Base-by-base conservation (phyloP, 2,329 filamentous ascomycete genomes). In the Exutisphaerella laricina region DNA sequence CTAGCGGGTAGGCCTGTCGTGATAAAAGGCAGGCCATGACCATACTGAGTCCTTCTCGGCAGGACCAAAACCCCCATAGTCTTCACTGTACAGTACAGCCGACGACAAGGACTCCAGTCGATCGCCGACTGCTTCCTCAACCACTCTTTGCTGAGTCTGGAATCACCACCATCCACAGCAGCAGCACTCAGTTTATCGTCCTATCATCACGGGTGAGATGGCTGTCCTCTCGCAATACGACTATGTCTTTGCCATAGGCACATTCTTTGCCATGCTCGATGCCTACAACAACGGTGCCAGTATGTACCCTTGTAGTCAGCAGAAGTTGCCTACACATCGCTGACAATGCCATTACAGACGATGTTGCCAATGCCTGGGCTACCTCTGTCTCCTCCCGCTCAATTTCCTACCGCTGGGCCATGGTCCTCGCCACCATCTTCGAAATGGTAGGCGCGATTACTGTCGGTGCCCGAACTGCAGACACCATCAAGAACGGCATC, bases 191-290 rank as follows among this genome's bases (percentile, higher is more conserved):
- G 30, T 32, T 17, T 9, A 32, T 29, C 26, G 23, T 29, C 13
- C 26, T 23, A 32, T 7, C 31, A 39, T 25, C 20, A 41, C 40
- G 33, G 43, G 21, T 43, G 66, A 62, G 55, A 58, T 55, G 51
- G 18, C 33, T 6, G 58, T 61, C 26, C 59, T 78, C 39, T 66
- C 69, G 45, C 70, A 82, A 55, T 82, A 73, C 49, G 73, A 79
- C 62, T 82, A 81, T 58, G 68, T 82, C 48, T 77, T 82, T 51
- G 79, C 76, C 54, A 73, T 82, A 41, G 78, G 75, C 64, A 78
- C 75, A 41, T 72, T 82, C 46, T 83, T 83, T 62, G 77, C 79
- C 46, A 77, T 79, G 58, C 73, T 83, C 29, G 79, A 82, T 60
- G 78, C 78, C 40, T 83, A 76, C 75, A 82, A 81, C 58, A 81